Conservation (phyloP, 2,329 filamentous ascomycete species). For the Epicoccum nigrum region DNA sequence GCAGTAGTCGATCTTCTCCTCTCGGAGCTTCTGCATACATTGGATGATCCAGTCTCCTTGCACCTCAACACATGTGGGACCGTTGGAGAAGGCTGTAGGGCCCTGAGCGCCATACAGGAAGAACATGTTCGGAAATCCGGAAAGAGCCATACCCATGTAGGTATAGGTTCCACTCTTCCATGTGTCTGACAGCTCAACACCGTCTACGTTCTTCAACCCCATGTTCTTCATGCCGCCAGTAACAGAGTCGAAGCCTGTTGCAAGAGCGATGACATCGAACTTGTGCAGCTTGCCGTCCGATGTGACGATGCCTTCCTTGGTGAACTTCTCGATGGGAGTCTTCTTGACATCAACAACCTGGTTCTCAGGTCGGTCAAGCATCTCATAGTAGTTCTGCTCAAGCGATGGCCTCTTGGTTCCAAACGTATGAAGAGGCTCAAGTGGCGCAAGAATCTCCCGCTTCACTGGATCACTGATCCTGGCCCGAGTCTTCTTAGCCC, state of each 20-base stretch:
- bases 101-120: slow-evolving; percentile 54
- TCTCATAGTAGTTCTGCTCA: slow-evolving; percentile 56
- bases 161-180: slow-evolving; percentile 52
- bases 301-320: slow-evolving; percentile 49
- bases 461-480: slow-evolving; percentile 53
- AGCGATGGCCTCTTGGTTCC: slow-evolving; percentile 56
- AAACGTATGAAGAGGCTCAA: slow-evolving; percentile 53
- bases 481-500: slow-evolving; percentile 52
- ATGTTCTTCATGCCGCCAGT: slow-evolving; percentile 52
- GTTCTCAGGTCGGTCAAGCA: slow-evolving; percentile 52
- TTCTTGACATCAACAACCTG: slow-evolving; percentile 52
- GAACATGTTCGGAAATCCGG: slow-evolving; percentile 42
- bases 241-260: slow-evolving; percentile 55
- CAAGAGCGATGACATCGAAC: slow-evolving; percentile 53
- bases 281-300: slow-evolving; percentile 50
- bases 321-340: slow-evolving; percentile 49
- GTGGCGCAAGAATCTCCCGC: slow-evolving; percentile 54
- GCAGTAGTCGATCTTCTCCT: slow-evolving; percentile 48
- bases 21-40: slow-evolving; percentile 47
- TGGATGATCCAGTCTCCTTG: slow-evolving; percentile 56
- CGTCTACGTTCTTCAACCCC: slow-evolving; percentile 47
- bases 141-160: slow-evolving; percentile 51
- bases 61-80: slow-evolving; percentile 53
- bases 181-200: slow-evolving; percentile 45
- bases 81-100: slow-evolving; percentile 55